phyloP scores from a whole-genome alignment of 768 basidiomycete species.

The Galerina sulciceps region DNA sequence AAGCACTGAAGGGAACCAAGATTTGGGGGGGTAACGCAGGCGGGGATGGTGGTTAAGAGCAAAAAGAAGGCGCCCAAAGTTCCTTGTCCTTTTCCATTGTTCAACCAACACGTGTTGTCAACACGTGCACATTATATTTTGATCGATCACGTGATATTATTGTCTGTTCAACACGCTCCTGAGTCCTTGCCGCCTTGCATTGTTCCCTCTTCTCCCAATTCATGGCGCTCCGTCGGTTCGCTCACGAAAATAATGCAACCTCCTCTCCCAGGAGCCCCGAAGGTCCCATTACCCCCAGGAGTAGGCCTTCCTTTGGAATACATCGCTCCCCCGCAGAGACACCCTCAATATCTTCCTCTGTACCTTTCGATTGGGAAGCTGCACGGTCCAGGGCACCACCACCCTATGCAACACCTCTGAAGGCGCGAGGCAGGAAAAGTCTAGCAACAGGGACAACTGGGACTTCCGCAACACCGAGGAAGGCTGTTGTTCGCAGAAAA shows the following conservation, averaged over 20 bases:
- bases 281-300: conserved; percentile 44
- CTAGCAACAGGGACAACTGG: conserved; percentile 28
- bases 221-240: conserved; percentile 65
- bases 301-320: conserved; percentile 53
- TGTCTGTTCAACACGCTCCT: conserved; percentile 20
- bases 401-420: conserved; percentile 71
- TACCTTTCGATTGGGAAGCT: conserved; percentile 89
- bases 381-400: conserved; percentile 71
- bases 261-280: conserved; percentile 41
- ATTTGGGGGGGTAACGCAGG: conserved; percentile 26
- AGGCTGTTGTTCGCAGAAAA: conserved; percentile 67
- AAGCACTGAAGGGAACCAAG: conserved; percentile 2
- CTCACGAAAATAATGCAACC: conserved; percentile 53
- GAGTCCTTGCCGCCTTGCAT: no score
- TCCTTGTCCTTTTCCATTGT: conserved; percentile 43
- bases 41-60: conserved; percentile 28
- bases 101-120: conserved; percentile 48
- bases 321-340: conserved; percentile 66
- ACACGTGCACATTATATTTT: conserved; percentile 32
- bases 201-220: conserved; percentile 21
- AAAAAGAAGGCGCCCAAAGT: conserved; percentile 25
- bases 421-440: conserved; percentile 43
- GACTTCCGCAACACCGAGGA: conserved; percentile 42
- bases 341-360: conserved; percentile 75
- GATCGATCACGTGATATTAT: conserved; percentile 31